Evolutionary conservation across 495 filamentous ascomycete species (phyloP).

Genomic region (Physcia stellaris): DNA sequence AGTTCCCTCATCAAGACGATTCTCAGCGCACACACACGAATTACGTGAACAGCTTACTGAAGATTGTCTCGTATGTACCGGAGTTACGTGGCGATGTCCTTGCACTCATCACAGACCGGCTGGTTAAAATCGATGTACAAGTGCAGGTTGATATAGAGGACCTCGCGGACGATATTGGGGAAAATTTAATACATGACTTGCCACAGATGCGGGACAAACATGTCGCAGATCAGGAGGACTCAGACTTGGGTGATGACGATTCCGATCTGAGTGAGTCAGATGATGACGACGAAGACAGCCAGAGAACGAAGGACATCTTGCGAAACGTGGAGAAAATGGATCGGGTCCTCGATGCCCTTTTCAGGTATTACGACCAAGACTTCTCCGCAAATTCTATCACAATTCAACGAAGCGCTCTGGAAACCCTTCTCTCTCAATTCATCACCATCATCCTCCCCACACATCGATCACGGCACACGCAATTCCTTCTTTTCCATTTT

Average conservation of each 20-base stretch:
- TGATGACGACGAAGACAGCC: slow-evolving; percentile 33
- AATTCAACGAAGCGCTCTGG: slow-evolving; percentile 40
- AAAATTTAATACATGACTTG: slow-evolving; percentile 27
- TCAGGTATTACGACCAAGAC: slow-evolving; percentile 60
- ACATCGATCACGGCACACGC: slow-evolving; percentile 71
- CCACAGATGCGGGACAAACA: slow-evolving; percentile 12
- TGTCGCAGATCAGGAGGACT: slow-evolving; percentile 22
- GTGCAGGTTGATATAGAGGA: slow-evolving; percentile 89
- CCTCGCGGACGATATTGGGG: slow-evolving; percentile 56
- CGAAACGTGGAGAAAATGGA: slow-evolving; percentile 85
- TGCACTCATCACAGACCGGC: slow-evolving; percentile 61
- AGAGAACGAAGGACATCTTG: slow-evolving; percentile 47
- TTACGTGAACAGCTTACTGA: slow-evolving; percentile 69
- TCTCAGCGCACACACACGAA: slow-evolving; percentile 55
- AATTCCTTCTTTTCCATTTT: slow-evolving; percentile 91
- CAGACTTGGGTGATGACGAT: slow-evolving; percentile 24
- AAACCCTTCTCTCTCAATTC: slow-evolving; percentile 71
- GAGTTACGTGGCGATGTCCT: slow-evolving; percentile 75
- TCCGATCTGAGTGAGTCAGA: slow-evolving; percentile 41
- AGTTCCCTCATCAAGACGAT: slow-evolving; percentile 65
- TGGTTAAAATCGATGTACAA: slow-evolving; percentile 88
- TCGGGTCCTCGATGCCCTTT: slow-evolving; percentile 76
- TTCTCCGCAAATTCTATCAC: slow-evolving; percentile 40
- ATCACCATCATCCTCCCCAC: slow-evolving; percentile 74
- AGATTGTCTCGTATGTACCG: slow-evolving; percentile 58